Evolutionary conservation across 2,329 filamentous ascomycete genomes (phyloP).

Genomic region (Pseudocercospora cruenta): DNA sequence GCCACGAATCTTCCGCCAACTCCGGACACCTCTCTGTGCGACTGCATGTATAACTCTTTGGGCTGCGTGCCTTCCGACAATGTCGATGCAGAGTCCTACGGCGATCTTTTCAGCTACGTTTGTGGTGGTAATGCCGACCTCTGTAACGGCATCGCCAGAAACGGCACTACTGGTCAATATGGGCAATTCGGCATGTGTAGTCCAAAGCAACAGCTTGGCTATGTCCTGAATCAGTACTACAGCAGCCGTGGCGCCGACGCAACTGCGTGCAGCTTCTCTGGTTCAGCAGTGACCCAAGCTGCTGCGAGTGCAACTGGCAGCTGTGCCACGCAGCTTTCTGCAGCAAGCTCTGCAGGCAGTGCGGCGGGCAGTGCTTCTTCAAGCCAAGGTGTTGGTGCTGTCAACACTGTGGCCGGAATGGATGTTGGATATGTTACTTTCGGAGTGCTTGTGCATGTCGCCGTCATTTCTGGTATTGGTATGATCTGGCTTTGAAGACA

Average conservation of each 20-base stretch:
- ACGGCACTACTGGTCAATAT: conserved; percentile 70
- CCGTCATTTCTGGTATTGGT: conserved; percentile 33
- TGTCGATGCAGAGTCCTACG: conserved; percentile 63
- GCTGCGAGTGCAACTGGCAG: conserved; percentile 49
- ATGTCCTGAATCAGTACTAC: conserved; percentile 75
- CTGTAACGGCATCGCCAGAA: conserved; percentile 70
- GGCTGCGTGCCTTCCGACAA: conserved; percentile 67
- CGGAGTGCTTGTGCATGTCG: conserved; percentile 29
- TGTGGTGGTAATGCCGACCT: conserved; percentile 61
- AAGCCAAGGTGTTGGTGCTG: conserved; percentile 24
- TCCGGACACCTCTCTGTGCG: conserved; percentile 76
- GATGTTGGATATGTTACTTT: conserved; percentile 28
- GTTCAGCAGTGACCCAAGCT: conserved; percentile 62
- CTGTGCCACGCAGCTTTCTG: conserved; percentile 63
- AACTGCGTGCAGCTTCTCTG: conserved; percentile 71
- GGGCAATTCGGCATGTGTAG: conserved; percentile 79
- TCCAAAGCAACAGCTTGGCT: conserved; percentile 69
- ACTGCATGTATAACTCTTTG: conserved; percentile 78
- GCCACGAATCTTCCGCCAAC: conserved; percentile 74
- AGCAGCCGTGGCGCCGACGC: conserved; percentile 53
- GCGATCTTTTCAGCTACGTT: conserved; percentile 72
- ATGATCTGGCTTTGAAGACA: conserved; percentile 28
- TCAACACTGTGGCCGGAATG: conserved; percentile 18
- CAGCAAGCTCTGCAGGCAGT: conserved; percentile 64
- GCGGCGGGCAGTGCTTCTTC: conserved; percentile 34